phyloP scores from a whole-genome alignment of 2,329 filamentous ascomycete genomes.

The Claviceps maximensis region DNA sequence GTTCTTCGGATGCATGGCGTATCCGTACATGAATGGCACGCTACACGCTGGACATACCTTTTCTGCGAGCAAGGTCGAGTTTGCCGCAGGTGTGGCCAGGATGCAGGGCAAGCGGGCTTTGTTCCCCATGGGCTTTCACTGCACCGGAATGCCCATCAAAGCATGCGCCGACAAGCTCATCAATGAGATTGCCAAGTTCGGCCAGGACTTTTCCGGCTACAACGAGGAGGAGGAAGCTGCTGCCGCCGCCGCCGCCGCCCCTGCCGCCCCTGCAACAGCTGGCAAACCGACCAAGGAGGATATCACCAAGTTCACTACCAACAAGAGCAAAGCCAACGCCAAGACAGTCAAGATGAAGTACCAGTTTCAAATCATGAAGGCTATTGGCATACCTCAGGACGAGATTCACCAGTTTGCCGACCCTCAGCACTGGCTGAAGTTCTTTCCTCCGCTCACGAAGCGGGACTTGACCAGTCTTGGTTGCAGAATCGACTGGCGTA shows the following conservation, averaged over 20 bases:
- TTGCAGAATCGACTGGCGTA: constrained; percentile 81
- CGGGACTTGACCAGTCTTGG: constrained; percentile 74
- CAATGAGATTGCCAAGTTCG: constrained; percentile 80
- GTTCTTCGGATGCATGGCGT: constrained; percentile 57
- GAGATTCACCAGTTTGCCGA: constrained; percentile 93
- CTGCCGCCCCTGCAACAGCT: constrained; percentile 27
- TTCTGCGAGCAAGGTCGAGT: constrained; percentile 86
- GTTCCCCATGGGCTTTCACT: constrained; percentile 87
- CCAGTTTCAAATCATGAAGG: constrained; percentile 89
- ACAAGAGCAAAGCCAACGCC: constrained; percentile 81
- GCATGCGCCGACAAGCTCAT: constrained; percentile 91
- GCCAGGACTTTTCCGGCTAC: constrained; percentile 71
- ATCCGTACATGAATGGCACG: constrained; percentile 69
- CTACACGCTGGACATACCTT: constrained; percentile 89
- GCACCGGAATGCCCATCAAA: constrained; percentile 95
- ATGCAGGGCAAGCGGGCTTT: constrained; percentile 83
- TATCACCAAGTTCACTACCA: constrained; percentile 79
- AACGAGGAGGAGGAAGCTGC: constrained; percentile 44
- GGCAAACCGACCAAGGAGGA: constrained; percentile 64
- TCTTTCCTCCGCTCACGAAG: constrained; percentile 54
- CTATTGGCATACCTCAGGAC: constrained; percentile 71
- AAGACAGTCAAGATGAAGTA: constrained; percentile 93
- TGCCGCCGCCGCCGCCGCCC: constrained; percentile 38
- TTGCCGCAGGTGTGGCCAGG: constrained; percentile 70
- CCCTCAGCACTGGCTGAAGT: constrained; percentile 79